A percentile compares a stretch with the other conserved stretches of the same genome.
Evolutionary conservation across 2,329 filamentous ascomycete species (phyloP).

Genomic region (Claviceps lovelessii): DNA sequence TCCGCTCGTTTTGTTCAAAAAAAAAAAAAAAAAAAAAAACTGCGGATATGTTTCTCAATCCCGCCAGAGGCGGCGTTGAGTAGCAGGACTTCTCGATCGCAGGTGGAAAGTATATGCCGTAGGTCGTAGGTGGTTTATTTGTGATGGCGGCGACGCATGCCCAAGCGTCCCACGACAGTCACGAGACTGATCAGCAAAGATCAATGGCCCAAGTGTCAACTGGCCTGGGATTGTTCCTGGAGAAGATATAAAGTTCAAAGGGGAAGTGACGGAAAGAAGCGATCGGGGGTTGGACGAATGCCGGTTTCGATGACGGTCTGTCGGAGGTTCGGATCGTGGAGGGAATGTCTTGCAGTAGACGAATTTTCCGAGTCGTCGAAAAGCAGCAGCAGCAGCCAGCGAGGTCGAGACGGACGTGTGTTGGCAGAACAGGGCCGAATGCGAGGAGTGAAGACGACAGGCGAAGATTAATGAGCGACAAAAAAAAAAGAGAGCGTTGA

Average conservation of each 20-base stretch:
- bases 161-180: neutral
- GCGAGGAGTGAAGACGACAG: neutral
- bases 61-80: constrained; percentile 1
- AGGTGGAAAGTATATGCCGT: neutral
- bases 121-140: neutral
- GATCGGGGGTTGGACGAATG: neutral
- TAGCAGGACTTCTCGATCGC: neutral
- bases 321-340: neutral
- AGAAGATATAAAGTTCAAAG: neutral
- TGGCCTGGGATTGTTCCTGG: neutral
- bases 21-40: too few relatives aligned
- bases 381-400: neutral
- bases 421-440: neutral
- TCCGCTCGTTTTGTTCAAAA: neutral
- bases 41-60: neutral
- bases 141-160: neutral
- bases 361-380: neutral
- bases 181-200: neutral
- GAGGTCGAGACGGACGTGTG: neutral
- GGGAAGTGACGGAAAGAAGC: neutral
- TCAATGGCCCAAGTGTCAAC: neutral
- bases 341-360: neutral
- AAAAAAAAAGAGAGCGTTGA: neutral
- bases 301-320: neutral
- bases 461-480: neutral